Evolutionary conservation across 805 yeast genomes (phyloP).

Genomic region (Priceomyces castillae): DNA sequence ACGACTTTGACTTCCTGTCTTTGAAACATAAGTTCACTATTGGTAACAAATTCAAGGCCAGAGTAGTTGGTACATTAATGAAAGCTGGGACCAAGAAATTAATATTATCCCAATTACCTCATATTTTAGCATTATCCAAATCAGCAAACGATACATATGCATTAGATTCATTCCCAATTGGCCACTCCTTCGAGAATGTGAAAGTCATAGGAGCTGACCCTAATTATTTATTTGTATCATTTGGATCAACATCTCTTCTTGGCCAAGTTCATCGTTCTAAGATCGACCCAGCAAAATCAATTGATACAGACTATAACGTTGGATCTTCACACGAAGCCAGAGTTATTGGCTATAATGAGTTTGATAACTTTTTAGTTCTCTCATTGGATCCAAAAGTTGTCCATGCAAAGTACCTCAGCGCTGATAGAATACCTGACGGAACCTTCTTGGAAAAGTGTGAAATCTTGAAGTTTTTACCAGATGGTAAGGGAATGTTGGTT

Average conservation of each 20-base stretch:
- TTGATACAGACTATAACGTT: slow-evolving; percentile 49
- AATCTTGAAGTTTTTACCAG: slow-evolving; percentile 54
- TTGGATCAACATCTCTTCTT: slow-evolving; percentile 48
- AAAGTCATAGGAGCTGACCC: slow-evolving; percentile 60
- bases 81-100: slow-evolving; percentile 54
- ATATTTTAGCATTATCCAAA: slow-evolving; percentile 39
- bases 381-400: slow-evolving; percentile 68
- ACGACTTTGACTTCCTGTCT: slow-evolving; percentile 42
- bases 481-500: slow-evolving; percentile 61
- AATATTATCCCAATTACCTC: slow-evolving; percentile 62
- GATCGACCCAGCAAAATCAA: slow-evolving; percentile 46
- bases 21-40: slow-evolving; percentile 62
- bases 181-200: slow-evolving; percentile 62
- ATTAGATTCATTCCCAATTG: slow-evolving; percentile 71
- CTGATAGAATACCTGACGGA: slow-evolving; percentile 77
- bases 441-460: slow-evolving; percentile 53
- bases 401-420: slow-evolving; percentile 60
- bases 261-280: slow-evolving; percentile 84
- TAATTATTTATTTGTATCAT: slow-evolving; percentile 52
- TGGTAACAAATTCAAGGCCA: slow-evolving; percentile 66
- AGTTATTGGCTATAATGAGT: slow-evolving; percentile 62
- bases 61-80: slow-evolving; percentile 59
- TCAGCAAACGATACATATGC: slow-evolving; percentile 19
- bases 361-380: slow-evolving; percentile 66
- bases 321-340: slow-evolving; percentile 77